Evolutionary conservation across 306 rosid species (phyloP), one percentile per base, ranked within the genome.

Genomic region (Aeschynomene evenia): DNA sequence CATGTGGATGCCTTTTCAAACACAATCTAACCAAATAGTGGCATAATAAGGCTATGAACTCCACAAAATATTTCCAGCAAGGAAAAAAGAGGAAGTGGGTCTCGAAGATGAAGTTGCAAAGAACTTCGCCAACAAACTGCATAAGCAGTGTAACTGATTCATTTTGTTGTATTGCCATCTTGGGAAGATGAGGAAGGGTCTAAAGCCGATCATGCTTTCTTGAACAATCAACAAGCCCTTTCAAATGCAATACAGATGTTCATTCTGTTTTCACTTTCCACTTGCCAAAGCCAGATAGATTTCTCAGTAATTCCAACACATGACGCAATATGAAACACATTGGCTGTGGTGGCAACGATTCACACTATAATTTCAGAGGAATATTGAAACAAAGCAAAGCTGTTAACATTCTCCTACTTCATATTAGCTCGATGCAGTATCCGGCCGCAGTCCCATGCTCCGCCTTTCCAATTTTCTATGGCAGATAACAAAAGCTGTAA

Each of bases 361-460:
- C 54, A 19, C 29, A 29, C 24, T 56, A n/a, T n/a, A n/a, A n/a
- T n/a, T 68, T 52, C 48, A 36, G 64, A 48, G 9, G 45, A 29
- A 68, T 13, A 58, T 15, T 1, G 3, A 48, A 14, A 53, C 16
- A 3, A 14, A 68, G 28, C 12, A 19, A 29, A 34, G 63, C 46
- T 21, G 63, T 33, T n/a, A 6, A 36, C 39, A n/a, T n/a, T n/a
- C 77, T 77, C 71, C 64, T 79, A 77, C 68, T 81, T 92, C 26
- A 88, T 69, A 63, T 71, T 80, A 65, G 82, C 68, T 69, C 82
- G 89, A 79, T 88, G 98, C 79, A 94, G 79, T 76, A 88, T 73
- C 78, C 91, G 80, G 8, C 92, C 81, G 37, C 77, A 80, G 64
- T 89, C 92, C 96, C 95, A 87, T 43, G 95, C 89, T 28, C 71